A percentile compares a stretch with the other conserved stretches of the same genome.
These are phyloP conservation scores for Wickerhamomyces strasburgensis DNA, from an alignment of 805 yeast genomes.

Conservation along the genomic window DNA sequence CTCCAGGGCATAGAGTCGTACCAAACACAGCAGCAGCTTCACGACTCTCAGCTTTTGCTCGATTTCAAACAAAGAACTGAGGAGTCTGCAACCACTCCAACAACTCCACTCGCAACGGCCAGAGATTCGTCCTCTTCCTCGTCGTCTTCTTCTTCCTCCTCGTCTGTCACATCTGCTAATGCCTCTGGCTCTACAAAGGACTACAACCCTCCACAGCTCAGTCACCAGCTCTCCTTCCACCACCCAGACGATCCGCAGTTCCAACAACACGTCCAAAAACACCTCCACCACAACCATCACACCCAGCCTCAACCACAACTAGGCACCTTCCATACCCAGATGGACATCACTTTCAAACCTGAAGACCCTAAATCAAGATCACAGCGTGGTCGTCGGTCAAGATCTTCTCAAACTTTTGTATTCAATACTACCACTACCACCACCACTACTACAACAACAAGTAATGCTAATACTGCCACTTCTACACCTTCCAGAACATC, in stretches of 20 bases:
- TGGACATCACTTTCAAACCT: conserved; percentile 6
- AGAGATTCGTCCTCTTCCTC: background rate
- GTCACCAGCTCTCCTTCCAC: no score
- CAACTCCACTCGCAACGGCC: conserved; percentile 9
- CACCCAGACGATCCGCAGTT: no score
- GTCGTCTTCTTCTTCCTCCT: background rate
- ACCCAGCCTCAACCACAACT: conserved; percentile 1
- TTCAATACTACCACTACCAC: background rate
- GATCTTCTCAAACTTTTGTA: background rate
- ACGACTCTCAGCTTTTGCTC: conserved; percentile 25
- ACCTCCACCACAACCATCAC: background rate
- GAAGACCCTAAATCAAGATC: conserved; percentile 5
- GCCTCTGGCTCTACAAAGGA: background rate
- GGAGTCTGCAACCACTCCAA: background rate
- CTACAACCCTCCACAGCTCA: no score
- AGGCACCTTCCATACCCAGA: conserved; percentile 10
- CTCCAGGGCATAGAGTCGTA: conserved; percentile 23
- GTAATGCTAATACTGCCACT: background rate
- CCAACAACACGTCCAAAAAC: background rate
- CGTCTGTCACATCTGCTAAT: background rate
- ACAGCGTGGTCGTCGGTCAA: background rate
- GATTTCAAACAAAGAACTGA: conserved; percentile 17
- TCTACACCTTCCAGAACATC: conserved; percentile 11
- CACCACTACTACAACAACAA: conserved; percentile 5
- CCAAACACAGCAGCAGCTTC: conserved; percentile 25